These are phyloP conservation scores for Simmondsia chinensis DNA, from an alignment of 148 eudicot genomes.

Conservation along the genomic window DNA sequence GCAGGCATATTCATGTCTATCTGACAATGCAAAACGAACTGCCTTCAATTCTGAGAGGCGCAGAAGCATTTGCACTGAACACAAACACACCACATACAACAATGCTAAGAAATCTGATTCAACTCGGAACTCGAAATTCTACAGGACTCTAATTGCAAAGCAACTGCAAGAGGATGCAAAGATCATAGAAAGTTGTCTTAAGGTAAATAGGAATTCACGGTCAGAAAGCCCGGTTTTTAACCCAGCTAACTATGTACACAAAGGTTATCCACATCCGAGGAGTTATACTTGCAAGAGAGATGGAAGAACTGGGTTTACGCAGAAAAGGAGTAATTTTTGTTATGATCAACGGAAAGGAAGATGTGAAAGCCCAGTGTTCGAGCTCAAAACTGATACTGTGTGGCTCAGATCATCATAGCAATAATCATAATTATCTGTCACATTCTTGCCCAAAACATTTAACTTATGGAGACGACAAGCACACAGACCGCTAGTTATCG, in stretches of 20 bases:
- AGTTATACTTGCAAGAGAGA: slow-evolving; percentile 12
- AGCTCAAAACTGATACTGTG: slow-evolving; percentile 14
- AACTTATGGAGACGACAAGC: no score
- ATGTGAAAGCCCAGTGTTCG: slow-evolving; percentile 32
- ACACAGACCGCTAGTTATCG: no score
- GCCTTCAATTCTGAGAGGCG: slow-evolving; percentile 45
- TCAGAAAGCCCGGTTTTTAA: slow-evolving; percentile 19
- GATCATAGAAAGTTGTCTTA: slow-evolving; percentile 52
- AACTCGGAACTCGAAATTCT: slow-evolving; percentile 3
- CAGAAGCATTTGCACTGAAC: slow-evolving; percentile 32
- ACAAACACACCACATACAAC: slow-evolving; percentile 8
- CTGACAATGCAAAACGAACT: slow-evolving; percentile 36
- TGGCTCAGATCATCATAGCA: neutral
- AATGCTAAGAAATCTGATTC: neutral
- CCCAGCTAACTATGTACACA: slow-evolving; percentile 22
- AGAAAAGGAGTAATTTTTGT: slow-evolving; percentile 7
- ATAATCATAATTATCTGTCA: neutral
- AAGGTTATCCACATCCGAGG: slow-evolving; percentile 49
- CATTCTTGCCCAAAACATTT: no score
- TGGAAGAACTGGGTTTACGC: slow-evolving; percentile 13
- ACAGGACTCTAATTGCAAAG: slow-evolving; percentile 14
- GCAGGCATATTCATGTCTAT: slow-evolving; percentile 72
- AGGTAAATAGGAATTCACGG: slow-evolving; percentile 24
- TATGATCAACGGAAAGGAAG: slow-evolving; percentile 14
- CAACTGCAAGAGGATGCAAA: slow-evolving; percentile 42